Evolutionary conservation across 768 basidiomycete species (phyloP), one percentile per base, ranked within the genome.

Genomic region (Boletus speciosus): DNA sequence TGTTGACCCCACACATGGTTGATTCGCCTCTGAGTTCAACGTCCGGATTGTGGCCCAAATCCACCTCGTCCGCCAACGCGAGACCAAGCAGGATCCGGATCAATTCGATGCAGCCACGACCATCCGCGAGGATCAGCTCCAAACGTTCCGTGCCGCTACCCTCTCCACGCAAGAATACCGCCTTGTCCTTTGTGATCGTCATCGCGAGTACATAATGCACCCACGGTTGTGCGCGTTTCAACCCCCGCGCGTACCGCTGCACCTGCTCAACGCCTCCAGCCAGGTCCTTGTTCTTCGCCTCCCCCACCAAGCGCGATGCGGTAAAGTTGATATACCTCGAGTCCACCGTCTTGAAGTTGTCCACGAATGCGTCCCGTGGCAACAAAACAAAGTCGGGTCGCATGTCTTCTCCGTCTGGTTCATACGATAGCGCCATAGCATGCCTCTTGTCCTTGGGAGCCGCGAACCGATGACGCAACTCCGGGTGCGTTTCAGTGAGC

Each of bases 71-170:
- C 6, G 52, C 56, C 27, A 58, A 42, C 5, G 51, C 50, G 7
- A 63, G 55, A 14, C 60, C 62, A 15, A 61, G 54, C 37, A 62
- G 15, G 16, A 55, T 38, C 4, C 47, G 57, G 3, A 61, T 49
- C 11, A 63, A 43, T 37, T 62, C 59, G 31, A 57, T 38, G n/a
- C 51, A 47, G 1, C 59, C 53, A 3, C 48, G 49, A 10, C 58
- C 55, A 10, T 56, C 51, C 16, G 49, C 12, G 1, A 62, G 51
- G 5, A 35, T 38, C 29, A 61, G 5, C 25, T 27, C 25, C 5
- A 27, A 5, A 27, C 25, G 25, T 6, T 27, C 25, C 25, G 5
- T 27, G 21, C 53, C 51, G n/a, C 58, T 52, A 10, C 49, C 40
- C 9, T 57, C 53, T 35, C 54, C 51, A 34, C 47, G 58, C 21